Conservation (phyloP, 1,284 basidiomycete genomes). For the Pseudozyma sp. region DNA sequence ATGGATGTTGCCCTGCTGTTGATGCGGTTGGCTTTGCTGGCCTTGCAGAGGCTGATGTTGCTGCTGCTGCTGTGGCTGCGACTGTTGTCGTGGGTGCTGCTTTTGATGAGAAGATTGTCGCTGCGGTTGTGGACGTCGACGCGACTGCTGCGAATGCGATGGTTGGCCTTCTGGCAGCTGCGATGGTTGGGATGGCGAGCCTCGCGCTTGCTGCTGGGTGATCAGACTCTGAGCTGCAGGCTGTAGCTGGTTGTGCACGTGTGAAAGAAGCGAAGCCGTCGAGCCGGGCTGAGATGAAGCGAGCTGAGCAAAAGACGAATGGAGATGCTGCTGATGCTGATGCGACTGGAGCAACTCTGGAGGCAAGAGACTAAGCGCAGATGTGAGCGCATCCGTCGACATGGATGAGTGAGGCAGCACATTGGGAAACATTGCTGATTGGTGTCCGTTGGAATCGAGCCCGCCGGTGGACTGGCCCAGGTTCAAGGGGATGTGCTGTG, state of each 20-base stretch:
- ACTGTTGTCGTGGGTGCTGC: conserved; percentile 15
- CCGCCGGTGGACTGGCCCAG: conserved; percentile 18
- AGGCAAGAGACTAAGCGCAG: conserved; percentile 31
- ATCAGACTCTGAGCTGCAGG: conserved; percentile 12
- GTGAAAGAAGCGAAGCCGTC: conserved; percentile 23
- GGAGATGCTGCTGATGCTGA: conserved; percentile 29
- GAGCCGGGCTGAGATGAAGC: conserved; percentile 28
- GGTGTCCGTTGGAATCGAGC: conserved; percentile 17
- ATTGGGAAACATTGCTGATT: conserved; percentile 22
- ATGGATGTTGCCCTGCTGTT: conserved; percentile 16
- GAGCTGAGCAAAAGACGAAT: conserved; percentile 26
- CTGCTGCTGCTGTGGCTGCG: conserved; percentile 15
- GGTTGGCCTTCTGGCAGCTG: conserved; percentile 7
- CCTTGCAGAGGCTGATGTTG: conserved; percentile 11
- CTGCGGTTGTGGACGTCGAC: conserved; percentile 21
- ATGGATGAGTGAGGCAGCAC: conserved; percentile 23
- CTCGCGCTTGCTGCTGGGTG: conserved; percentile 11
- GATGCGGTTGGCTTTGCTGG: conserved; percentile 19
- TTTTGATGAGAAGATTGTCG: conserved; percentile 16
- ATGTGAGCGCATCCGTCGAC: conserved; percentile 25
- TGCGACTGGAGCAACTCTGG: conserved; percentile 34
- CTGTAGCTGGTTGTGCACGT: conserved; percentile 36
- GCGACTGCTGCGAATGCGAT: conserved; percentile 15
- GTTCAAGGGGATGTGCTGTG: conserved; percentile 36
- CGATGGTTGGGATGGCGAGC: conserved; percentile 11